phyloP scores from a whole-genome alignment of 495 filamentous ascomycete species.

The Opeltia flavorubescens region DNA sequence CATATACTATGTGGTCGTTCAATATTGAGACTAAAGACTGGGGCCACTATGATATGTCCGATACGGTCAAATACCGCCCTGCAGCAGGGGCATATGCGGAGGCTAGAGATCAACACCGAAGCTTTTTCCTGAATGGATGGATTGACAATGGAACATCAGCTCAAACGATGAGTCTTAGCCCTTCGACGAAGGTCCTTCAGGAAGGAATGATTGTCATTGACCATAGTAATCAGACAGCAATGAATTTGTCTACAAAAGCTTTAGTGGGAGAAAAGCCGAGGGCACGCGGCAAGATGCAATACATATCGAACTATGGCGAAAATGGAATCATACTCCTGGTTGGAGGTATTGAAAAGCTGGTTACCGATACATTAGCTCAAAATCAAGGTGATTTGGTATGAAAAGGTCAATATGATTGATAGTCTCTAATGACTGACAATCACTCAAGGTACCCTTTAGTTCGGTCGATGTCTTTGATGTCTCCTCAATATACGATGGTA shows the following conservation, averaged over 20 bases:
- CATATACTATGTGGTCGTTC: slow-evolving; percentile 20
- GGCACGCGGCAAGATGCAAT: slow-evolving; percentile 19
- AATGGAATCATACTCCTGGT: slow-evolving; percentile 25
- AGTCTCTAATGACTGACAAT: not conserved
- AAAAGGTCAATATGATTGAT: not conserved
- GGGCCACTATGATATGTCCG: slow-evolving; percentile 24
- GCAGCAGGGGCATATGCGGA: slow-evolving; percentile 25
- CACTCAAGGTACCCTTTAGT: slow-evolving; percentile 16
- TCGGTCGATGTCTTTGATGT: slow-evolving; percentile 26
- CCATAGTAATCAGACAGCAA: slow-evolving; percentile 19
- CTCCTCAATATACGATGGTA: slow-evolving; percentile 17
- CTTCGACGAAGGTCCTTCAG: slow-evolving; percentile 12
- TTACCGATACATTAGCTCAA: slow-evolving; percentile 5
- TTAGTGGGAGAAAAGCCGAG: slow-evolving; percentile 18
- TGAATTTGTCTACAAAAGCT: slow-evolving; percentile 22
- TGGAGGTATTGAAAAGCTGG: slow-evolving; percentile 21
- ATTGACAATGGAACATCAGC: slow-evolving; percentile 21
- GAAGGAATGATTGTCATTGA: slow-evolving; percentile 27
- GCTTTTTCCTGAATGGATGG: slow-evolving; percentile 29
- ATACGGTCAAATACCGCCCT: slow-evolving; percentile 17
- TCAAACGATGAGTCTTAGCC: slow-evolving; percentile 9
- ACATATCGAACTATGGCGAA: slow-evolving; percentile 19
- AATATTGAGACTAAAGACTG: slow-evolving; percentile 15
- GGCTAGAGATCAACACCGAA: slow-evolving; percentile 21
- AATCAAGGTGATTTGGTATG: slow-evolving; percentile 10